A percentile compares a stretch with the other conserved stretches of the same genome.
Evolutionary conservation across 2,329 filamentous ascomycete species (phyloP).

Genomic region (Sporothrix schenckii): DNA sequence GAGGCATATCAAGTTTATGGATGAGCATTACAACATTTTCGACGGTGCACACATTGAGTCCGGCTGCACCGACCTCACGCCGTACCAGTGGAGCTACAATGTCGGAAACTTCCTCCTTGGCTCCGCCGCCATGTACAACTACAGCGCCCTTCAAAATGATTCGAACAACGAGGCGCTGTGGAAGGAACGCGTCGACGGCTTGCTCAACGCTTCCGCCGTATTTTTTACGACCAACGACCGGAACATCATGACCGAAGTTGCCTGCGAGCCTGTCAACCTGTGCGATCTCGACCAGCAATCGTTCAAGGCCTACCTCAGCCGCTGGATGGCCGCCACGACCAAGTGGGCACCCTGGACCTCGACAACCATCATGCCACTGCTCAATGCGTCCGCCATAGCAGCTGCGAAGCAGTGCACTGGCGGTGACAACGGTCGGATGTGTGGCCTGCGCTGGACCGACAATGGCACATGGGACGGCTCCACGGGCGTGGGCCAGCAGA

Average conservation of each 20-base stretch:
- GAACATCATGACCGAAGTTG: slow-evolving; percentile 65
- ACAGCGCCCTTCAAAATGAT: slow-evolving; percentile 48
- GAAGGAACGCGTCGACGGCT: slow-evolving; percentile 60
- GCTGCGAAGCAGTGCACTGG: slow-evolving; percentile 62
- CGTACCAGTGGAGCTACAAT: slow-evolving; percentile 72
- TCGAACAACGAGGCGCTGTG: slow-evolving; percentile 47
- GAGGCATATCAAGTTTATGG: slow-evolving; percentile 58
- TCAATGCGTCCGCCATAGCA: slow-evolving; percentile 59
- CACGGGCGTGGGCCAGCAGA: slow-evolving; percentile 69
- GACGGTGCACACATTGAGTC: slow-evolving; percentile 62
- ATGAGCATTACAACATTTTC: slow-evolving; percentile 60
- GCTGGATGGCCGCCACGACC: slow-evolving; percentile 64
- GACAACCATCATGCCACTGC: slow-evolving; percentile 55
- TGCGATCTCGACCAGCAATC: slow-evolving; percentile 67
- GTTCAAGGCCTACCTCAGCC: slow-evolving; percentile 65
- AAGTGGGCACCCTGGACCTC: slow-evolving; percentile 66
- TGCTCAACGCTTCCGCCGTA: slow-evolving; percentile 57
- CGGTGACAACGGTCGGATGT: slow-evolving; percentile 60
- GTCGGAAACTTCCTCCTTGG: slow-evolving; percentile 67
- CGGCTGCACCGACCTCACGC: slow-evolving; percentile 62
- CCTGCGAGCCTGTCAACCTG: slow-evolving; percentile 63
- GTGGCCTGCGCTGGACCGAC: slow-evolving; percentile 61
- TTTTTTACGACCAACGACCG: slow-evolving; percentile 58
- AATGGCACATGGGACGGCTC: slow-evolving; percentile 56
- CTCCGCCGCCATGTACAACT: slow-evolving; percentile 69